Base-by-base conservation (phyloP, 148 eudicot species). In the Diospyros lotus region DNA sequence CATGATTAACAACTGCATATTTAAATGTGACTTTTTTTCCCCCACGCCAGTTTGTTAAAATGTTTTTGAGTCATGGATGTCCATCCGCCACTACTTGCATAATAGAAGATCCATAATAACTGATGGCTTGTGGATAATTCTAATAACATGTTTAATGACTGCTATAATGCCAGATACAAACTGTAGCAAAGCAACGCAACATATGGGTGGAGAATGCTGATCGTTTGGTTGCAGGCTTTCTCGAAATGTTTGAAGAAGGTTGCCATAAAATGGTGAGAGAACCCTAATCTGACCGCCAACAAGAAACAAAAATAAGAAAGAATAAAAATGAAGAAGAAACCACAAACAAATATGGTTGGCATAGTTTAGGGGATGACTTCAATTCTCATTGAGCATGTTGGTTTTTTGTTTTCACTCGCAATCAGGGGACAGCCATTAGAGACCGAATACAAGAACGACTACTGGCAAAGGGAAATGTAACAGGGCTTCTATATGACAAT, bases 221-320 rank as follows among this genome's bases (percentile, higher is more conserved):
- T 77, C 82, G 92, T 17, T 79, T 82, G 84, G 96, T 91, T 72
- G 96, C 96, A 79, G 98, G 98, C 61, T 94, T 94, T 73, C 93
- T 94, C 11, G 98, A 94, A 84, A 94, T 91, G 97, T 94, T 94
- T 76, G 98, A 94, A 87, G 98, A 94, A 89, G 86, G 98, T 56
- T 94, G 95, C 83, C 98, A 94, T 83, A 91, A 89, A 80, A 87
- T 91, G 96, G 96, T 88, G 66, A 80, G 76, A 80, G 76, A 45
- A 2, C 41, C n/a, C 10, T 52, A 40, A 43, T 4, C 40, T 6
- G 1, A 66, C 3, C 55, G 52, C 58, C 10, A 9, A 55, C 46
- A 18, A 5, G 12, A 45, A 9, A 13, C 40, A 14, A 0, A 28
- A 46, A n/a, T 3, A 11, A 40, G 9, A 41, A 13, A 18, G 3